Conservation (phyloP, 495 filamentous ascomycete species). For the Aspergillus panamensis region DNA sequence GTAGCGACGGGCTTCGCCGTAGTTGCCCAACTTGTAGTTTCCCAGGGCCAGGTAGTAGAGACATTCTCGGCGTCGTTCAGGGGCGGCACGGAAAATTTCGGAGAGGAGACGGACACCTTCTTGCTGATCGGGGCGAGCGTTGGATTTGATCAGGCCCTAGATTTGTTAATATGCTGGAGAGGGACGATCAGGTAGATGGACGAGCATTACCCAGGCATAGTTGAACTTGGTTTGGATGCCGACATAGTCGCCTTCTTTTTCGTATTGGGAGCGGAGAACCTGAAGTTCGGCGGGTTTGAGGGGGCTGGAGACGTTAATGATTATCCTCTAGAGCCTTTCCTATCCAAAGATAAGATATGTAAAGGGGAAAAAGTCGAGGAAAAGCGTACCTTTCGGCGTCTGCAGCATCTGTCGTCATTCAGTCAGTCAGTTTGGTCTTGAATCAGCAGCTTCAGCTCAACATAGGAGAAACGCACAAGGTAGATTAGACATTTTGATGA, state of each 20-base stretch:
- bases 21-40: constrained; percentile 98
- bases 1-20: constrained; percentile 87
- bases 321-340: constrained; percentile 11
- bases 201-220: constrained; percentile 80
- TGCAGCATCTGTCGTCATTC: constrained; percentile 70
- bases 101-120: constrained; percentile 90
- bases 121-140: constrained; percentile 79
- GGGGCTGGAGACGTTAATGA: constrained; percentile 52
- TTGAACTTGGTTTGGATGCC: constrained; percentile 99
- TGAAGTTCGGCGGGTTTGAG: constrained; percentile 85
- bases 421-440: constrained; percentile 11
- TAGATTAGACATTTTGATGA: constrained; percentile 58
- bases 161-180: neutral
- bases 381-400: constrained; percentile 83
- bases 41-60: constrained; percentile 96
- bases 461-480: constrained; percentile 57
- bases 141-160: constrained; percentile 93
- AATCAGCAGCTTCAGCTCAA: constrained; percentile 20
- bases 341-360: neutral
- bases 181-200: neutral
- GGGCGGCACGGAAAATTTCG: constrained; percentile 91
- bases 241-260: constrained; percentile 94
- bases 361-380: constrained; percentile 31
- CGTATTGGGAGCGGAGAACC: constrained; percentile 88
- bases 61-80: constrained; percentile 91